Evolutionary conservation across 805 yeast genomes (phyloP).

Genomic region (Candida nonsorbophila): DNA sequence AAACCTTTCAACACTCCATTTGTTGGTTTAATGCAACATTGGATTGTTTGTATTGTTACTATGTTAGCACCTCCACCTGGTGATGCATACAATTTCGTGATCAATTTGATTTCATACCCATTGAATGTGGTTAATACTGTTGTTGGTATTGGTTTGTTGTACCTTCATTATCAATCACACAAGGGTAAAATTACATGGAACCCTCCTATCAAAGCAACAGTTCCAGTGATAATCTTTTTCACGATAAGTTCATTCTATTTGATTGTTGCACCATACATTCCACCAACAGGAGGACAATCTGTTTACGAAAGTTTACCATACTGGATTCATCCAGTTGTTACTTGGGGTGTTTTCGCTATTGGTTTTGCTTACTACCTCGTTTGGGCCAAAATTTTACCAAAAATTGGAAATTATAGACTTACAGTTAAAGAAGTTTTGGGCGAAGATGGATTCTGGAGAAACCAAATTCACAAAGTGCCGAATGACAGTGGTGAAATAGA

Average conservation of each 20-base stretch:
- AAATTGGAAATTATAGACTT: constrained; percentile 46
- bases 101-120: constrained; percentile 78
- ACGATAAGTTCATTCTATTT: constrained; percentile 60
- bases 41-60: constrained; percentile 67
- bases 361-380: constrained; percentile 65
- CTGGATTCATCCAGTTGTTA: constrained; percentile 77
- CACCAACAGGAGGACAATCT: constrained; percentile 61
- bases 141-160: constrained; percentile 59
- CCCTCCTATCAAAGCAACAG: constrained; percentile 65
- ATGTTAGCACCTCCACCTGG: constrained; percentile 82
- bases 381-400: constrained; percentile 58
- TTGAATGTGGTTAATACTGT: constrained; percentile 67
- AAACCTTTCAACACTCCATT: constrained; percentile 72
- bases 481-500: constrained; percentile 14
- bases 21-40: constrained; percentile 71
- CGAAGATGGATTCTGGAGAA: constrained; percentile 70
- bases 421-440: constrained; percentile 52
- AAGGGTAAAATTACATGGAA: constrained; percentile 56
- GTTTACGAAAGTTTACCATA: constrained; percentile 72
- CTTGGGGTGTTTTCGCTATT: constrained; percentile 66
- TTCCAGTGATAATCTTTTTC: constrained; percentile 61
- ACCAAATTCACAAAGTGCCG: constrained; percentile 41
- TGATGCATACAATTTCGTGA: constrained; percentile 77
- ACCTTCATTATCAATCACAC: constrained; percentile 46
- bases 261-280: constrained; percentile 73